Percentiles rank a stretch among this genome's conserved stretches.
Conservation (phyloP, 179 eudicot genomes). For the Carnegiea gigantea region DNA sequence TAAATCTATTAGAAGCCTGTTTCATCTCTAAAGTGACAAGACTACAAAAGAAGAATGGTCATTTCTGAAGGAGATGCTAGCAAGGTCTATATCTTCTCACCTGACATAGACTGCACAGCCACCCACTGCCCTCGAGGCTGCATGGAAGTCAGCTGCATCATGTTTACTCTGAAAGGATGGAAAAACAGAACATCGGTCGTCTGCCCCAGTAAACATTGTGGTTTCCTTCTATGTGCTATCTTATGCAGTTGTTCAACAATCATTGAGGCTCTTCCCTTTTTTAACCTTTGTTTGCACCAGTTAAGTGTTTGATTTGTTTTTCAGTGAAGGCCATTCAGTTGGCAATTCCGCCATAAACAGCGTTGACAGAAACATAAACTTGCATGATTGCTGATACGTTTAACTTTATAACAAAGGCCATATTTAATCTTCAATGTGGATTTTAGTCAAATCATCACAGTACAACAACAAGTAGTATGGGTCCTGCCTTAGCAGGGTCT, state of each 20-base stretch:
- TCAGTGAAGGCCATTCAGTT: too few species aligned
- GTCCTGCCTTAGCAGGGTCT: too few species aligned
- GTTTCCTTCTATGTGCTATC: background rate
- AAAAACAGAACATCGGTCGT: slow-evolving; percentile 5
- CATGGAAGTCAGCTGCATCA: slow-evolving; percentile 67
- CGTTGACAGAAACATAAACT: too few species aligned
- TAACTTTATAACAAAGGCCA: too few species aligned
- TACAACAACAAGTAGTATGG: too few species aligned
- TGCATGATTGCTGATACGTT: too few species aligned
- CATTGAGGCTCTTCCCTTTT: too few species aligned
- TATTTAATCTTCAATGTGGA: too few species aligned
- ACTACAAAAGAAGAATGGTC: background rate
- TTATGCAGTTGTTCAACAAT: background rate
- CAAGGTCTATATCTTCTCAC: slow-evolving; percentile 26
- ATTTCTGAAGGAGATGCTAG: background rate
- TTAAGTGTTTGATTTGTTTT: too few species aligned
- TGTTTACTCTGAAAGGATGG: slow-evolving; percentile 58
- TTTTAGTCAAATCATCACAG: too few species aligned
- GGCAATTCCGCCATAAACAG: too few species aligned
- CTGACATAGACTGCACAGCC: slow-evolving; percentile 84
- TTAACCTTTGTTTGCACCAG: too few species aligned
- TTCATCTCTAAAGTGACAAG: background rate
- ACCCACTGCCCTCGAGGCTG: slow-evolving; percentile 70
- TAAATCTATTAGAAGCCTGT: background rate
- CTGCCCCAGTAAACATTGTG: background rate